phyloP scores from a whole-genome alignment of 768 basidiomycete genomes.

The Lactarius psammicola region DNA sequence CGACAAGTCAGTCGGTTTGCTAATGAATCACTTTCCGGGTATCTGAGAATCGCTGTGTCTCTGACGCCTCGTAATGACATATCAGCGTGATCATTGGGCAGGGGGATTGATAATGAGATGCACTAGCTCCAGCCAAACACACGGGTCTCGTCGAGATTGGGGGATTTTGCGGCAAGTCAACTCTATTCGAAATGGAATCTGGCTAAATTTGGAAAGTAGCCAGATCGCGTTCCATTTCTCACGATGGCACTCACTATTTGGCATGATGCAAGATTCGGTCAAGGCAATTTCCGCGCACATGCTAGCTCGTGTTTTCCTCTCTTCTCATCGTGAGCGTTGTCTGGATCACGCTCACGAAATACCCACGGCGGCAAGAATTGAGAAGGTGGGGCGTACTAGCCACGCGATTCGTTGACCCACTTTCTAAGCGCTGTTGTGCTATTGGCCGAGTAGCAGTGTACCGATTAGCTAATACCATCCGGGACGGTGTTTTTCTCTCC shows the following conservation, averaged over 20 bases:
- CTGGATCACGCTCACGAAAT: slow-evolving; percentile 5
- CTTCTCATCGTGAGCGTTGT: background rate
- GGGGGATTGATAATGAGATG: slow-evolving; percentile 20
- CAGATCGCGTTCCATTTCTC: slow-evolving; percentile 23
- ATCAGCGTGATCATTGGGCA: slow-evolving; percentile 20
- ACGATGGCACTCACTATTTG: slow-evolving; percentile 27
- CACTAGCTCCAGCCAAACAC: slow-evolving; percentile 9
- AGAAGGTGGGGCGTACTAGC: slow-evolving; percentile 4
- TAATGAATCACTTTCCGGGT: slow-evolving; percentile 23
- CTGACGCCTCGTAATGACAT: slow-evolving; percentile 22
- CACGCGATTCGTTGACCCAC: slow-evolving; percentile 10
- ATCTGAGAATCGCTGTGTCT: slow-evolving; percentile 22
- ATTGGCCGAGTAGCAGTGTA: slow-evolving; percentile 8
- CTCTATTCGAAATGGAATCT: slow-evolving; percentile 27
- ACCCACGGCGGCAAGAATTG: slow-evolving; percentile 18
- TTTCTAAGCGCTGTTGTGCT: slow-evolving; percentile 7
- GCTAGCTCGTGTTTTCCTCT: slow-evolving; percentile 26
- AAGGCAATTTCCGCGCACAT: slow-evolving; percentile 22
- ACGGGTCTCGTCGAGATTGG: slow-evolving; percentile 9
- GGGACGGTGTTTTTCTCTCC: slow-evolving; percentile 13
- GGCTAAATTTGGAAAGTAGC: slow-evolving; percentile 14
- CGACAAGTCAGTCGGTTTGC: slow-evolving; percentile 23
- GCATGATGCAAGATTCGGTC: slow-evolving; percentile 13
- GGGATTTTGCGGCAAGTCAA: slow-evolving; percentile 27
- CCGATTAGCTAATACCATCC: slow-evolving; percentile 22